Conservation (phyloP, 768 basidiomycete genomes). For the Naganishia kalamii region DNA sequence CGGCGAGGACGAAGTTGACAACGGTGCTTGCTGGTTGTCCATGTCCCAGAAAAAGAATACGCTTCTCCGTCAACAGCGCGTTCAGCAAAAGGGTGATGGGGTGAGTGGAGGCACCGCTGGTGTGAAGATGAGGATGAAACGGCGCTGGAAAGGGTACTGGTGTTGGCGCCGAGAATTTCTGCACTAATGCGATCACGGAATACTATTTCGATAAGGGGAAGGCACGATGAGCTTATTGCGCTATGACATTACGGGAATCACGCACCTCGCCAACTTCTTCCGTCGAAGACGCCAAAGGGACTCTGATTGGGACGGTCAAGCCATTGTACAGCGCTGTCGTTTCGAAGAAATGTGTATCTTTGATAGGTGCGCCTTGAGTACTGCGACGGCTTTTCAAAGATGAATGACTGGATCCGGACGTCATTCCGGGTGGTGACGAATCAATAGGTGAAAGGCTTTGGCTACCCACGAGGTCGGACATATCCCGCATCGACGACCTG, state of each 20-base stretch:
- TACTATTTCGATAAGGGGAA: constrained; percentile 55
- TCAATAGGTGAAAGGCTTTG: constrained; percentile 22
- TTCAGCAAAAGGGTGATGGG: constrained; percentile 95
- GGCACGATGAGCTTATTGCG: neutral
- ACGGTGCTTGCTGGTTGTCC: constrained; percentile 83
- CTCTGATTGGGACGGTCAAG: constrained; percentile 74
- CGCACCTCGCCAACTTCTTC: constrained; percentile 95
- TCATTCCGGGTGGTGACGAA: neutral
- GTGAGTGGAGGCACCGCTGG: constrained; percentile 80
- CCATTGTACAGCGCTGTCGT: constrained; percentile 76
- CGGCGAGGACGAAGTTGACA: constrained; percentile 82
- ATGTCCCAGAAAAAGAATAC: constrained; percentile 92
- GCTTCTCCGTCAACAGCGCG: constrained; percentile 86
- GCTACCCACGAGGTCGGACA: constrained; percentile 14
- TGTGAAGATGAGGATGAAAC: constrained; percentile 85
- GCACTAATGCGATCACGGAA: constrained; percentile 81
- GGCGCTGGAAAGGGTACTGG: constrained; percentile 56
- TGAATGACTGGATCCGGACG: neutral
- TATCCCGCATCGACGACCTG: constrained; percentile 12
- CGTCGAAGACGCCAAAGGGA: constrained; percentile 80
- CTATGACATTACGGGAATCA: constrained; percentile 18
- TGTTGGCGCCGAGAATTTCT: constrained; percentile 63
- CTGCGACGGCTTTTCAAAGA: neutral
- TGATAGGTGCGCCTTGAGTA: constrained; percentile 35
- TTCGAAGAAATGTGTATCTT: constrained; percentile 75